Evolutionary conservation across 192 early-diverging fungal species (phyloP).

Genomic region (Podila epicladia): DNA sequence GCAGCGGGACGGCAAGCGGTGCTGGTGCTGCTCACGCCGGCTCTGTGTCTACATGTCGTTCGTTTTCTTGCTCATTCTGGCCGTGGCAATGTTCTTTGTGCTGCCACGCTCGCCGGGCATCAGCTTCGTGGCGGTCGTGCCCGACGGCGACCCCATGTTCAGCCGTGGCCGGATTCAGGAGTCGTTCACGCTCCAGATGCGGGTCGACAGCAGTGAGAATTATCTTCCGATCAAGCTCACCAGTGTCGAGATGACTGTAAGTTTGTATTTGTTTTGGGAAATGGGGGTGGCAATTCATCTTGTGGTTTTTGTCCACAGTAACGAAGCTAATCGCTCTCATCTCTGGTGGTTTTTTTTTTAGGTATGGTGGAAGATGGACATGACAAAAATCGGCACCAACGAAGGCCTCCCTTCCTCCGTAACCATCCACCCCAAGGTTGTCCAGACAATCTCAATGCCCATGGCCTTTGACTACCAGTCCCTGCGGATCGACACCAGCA

Average conservation of each 20-base stretch:
- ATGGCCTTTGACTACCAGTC: slow-evolving; percentile 42
- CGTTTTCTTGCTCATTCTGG: slow-evolving; percentile 8
- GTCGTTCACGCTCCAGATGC: slow-evolving; percentile 27
- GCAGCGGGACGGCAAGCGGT: slow-evolving; percentile 23
- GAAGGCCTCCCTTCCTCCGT: slow-evolving; percentile 20
- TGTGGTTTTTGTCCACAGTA: not conserved
- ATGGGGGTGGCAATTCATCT: not conserved
- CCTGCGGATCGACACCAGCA: slow-evolving; percentile 30
- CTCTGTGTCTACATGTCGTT: slow-evolving; percentile 41
- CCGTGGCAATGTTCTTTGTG: slow-evolving; percentile 26
- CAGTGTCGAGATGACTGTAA: slow-evolving; percentile 40
- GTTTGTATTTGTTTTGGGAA: not conserved
- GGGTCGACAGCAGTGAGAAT: slow-evolving; percentile 31
- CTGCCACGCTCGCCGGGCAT: slow-evolving; percentile 26
- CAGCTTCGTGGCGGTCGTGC: slow-evolving; percentile 17
- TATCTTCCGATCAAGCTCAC: slow-evolving; percentile 29
- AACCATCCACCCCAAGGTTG: slow-evolving; percentile 13
- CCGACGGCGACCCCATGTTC: slow-evolving; percentile 24
- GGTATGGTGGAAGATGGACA: slow-evolving; percentile 48
- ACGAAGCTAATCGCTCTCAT: not conserved
- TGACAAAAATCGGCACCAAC: slow-evolving; percentile 29
- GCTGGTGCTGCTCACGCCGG: slow-evolving; percentile 33
- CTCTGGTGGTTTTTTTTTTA: not conserved
- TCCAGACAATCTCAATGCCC: slow-evolving; percentile 30
- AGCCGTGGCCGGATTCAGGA: slow-evolving; percentile 16